These are phyloP conservation scores for Eutypella sp. DNA, from an alignment of 2,329 filamentous ascomycete genomes.

Conservation along the genomic window DNA sequence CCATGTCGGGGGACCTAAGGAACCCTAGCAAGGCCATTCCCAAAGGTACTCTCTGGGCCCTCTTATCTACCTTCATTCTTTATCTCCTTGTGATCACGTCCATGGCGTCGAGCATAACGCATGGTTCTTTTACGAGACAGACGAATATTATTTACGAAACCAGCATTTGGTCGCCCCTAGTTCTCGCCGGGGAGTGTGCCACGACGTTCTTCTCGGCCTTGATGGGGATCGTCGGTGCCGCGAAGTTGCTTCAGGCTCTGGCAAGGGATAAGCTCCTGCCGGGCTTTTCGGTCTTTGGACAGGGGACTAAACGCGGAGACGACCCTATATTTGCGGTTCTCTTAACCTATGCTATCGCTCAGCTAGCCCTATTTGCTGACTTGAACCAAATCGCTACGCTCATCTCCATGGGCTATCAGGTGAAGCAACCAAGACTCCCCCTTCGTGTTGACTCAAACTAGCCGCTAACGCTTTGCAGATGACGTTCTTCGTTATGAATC, in stretches of 20 bases:
- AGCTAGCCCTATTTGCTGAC: conserved; percentile 75
- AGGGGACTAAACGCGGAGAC: conserved; percentile 66
- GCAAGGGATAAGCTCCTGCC: conserved; percentile 75
- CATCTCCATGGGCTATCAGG: conserved; percentile 84
- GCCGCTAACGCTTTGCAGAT: conserved; percentile 45
- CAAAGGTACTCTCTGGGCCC: conserved; percentile 74
- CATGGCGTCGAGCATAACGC: conserved; percentile 71
- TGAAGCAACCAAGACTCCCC: conserved; percentile 22
- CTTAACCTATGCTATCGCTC: conserved; percentile 69
- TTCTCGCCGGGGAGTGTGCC: conserved; percentile 77
- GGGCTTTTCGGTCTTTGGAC: conserved; percentile 67
- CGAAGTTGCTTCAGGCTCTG: conserved; percentile 79
- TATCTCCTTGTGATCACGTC: conserved; percentile 75
- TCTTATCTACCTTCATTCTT: conserved; percentile 68
- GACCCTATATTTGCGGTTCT: conserved; percentile 74
- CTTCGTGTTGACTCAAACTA: background rate
- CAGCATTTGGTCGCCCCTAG: conserved; percentile 68
- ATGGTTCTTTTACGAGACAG: conserved; percentile 67
- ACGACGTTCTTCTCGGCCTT: conserved; percentile 79
- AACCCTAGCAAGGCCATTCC: conserved; percentile 82
- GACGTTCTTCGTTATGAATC: conserved; percentile 85
- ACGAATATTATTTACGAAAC: conserved; percentile 76
- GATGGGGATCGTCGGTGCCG: conserved; percentile 82
- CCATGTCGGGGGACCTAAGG: conserved; percentile 83
- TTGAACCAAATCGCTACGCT: conserved; percentile 86